phyloP scores from a whole-genome alignment of 106 monocot species.

The Cymbidium sinense region DNA sequence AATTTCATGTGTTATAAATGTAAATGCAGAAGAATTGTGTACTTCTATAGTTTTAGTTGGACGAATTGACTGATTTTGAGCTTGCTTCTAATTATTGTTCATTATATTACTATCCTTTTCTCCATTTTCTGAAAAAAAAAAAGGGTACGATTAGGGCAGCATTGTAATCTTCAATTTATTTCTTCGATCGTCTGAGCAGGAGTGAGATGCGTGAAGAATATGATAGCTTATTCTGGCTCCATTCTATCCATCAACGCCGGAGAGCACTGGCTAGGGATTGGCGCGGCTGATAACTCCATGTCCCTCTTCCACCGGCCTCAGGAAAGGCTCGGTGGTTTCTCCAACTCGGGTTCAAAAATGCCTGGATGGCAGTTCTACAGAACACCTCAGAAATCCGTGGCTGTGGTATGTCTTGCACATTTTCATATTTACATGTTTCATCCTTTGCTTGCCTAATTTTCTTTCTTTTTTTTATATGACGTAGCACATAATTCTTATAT shows the following conservation, averaged over 20 bases:
- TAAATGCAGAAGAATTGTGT: no score
- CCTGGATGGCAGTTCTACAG: conserved; percentile 97
- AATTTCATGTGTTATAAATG: no score
- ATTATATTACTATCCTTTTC: neutral
- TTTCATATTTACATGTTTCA: neutral
- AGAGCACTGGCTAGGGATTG: conserved; percentile 95
- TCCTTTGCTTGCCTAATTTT: no score
- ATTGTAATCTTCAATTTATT: neutral
- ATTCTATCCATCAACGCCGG: conserved; percentile 88
- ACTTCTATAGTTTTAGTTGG: no score
- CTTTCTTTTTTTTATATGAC: no score
- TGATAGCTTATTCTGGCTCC: conserved; percentile 70
- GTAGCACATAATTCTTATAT: no score
- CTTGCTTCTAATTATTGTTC: no score
- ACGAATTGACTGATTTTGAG: no score
- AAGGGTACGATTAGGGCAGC: no score
- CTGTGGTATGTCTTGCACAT: conserved; percentile 57
- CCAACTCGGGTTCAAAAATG: conserved; percentile 69
- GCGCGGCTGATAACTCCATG: conserved; percentile 99
- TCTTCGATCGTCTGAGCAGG: conserved; percentile 30
- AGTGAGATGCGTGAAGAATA: conserved; percentile 83
- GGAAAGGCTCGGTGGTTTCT: conserved; percentile 88
- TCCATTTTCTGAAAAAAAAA: no score
- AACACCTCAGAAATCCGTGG: conserved; percentile 88
- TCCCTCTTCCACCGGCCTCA: conserved; percentile 94